Base-by-base conservation (phyloP, 805 yeast genomes). In the Clavispora phyllophila region DNA sequence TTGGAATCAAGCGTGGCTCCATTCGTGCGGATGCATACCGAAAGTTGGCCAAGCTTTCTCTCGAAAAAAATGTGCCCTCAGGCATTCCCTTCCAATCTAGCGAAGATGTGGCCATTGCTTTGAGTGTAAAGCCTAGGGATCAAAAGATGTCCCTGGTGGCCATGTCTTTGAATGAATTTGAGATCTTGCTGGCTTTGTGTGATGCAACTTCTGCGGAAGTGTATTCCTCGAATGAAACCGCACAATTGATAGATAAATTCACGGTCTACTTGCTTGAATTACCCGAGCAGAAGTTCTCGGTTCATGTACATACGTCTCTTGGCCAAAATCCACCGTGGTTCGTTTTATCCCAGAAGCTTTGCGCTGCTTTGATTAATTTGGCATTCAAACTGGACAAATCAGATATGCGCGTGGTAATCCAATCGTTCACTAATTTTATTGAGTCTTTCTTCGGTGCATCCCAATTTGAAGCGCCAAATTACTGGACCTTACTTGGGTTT, bases 111-210 rank as follows among this genome's bases (percentile, higher is more conserved):
- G 25, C 37, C 20, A 18, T 9, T 10, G 14, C 15, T 7, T 13
- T 28, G n/a, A 15, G n/a, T 25, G 10, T 18, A 7, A 18, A 20
- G 9, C 20, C 13, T 15, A 25, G 20, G n/a, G 15, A 43, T 2
- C 10, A 25, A 3, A 17, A 20, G 15, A 48, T 63, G 26, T 53
- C 65, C 5, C 44, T 62, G 4, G 70, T 73, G 14, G 75, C 78
- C 13, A 66, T 78, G 45, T 61, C 78, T 2, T 61, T 68, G 31
- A 75, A 72, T 44, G 84, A 81, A 55, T 68, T 70, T 44, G 85
- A 82, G 48, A 72, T 75, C 5, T 63, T 82, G 45, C 50, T 75
- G 36, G 84, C 87, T 0, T 60, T 84, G 22, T 77, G 83, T 46
- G 51, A 39, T 23, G 53, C 55, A n/a, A 42, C 49, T 5, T 35